phyloP scores from a whole-genome alignment of 176 grass and related monocot genomes.

The Tillandsia leiboldiana region DNA sequence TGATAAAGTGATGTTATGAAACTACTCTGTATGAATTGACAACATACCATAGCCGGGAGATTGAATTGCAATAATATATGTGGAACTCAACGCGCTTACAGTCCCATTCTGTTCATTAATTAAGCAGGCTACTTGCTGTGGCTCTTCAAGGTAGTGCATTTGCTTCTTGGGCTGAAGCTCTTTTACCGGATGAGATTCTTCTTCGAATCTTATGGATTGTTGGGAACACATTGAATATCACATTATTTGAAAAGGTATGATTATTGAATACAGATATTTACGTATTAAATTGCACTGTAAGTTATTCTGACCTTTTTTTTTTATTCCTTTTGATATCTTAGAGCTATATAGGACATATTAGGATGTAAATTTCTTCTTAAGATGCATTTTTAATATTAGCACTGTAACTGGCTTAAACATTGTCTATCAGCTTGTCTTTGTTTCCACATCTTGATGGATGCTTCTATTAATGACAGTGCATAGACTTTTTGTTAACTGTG shows the following conservation, averaged over 20 bases:
- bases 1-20: neutral
- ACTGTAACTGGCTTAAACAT: neutral
- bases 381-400: neutral
- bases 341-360: neutral
- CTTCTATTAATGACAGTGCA: constrained; percentile 30
- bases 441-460: neutral
- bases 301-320: neutral
- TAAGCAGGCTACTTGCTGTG: constrained; percentile 49
- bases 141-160: constrained; percentile 40
- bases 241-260: constrained; percentile 68
- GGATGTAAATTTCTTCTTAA: neutral
- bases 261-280: no score
- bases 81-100: neutral
- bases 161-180: constrained; percentile 60
- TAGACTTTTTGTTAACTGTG: constrained; percentile 68
- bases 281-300: neutral
- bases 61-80: neutral
- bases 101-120: neutral
- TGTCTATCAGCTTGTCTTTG: neutral
- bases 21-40: neutral
- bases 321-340: neutral
- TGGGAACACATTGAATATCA: constrained; percentile 55
- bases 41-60: neutral
- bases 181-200: constrained; percentile 63
- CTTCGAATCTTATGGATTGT: constrained; percentile 71